Percentiles rank a stretch among this genome's conserved stretches.
Conservation (phyloP, 495 filamentous ascomycete genomes). For the Xylaria flabelliformis region DNA sequence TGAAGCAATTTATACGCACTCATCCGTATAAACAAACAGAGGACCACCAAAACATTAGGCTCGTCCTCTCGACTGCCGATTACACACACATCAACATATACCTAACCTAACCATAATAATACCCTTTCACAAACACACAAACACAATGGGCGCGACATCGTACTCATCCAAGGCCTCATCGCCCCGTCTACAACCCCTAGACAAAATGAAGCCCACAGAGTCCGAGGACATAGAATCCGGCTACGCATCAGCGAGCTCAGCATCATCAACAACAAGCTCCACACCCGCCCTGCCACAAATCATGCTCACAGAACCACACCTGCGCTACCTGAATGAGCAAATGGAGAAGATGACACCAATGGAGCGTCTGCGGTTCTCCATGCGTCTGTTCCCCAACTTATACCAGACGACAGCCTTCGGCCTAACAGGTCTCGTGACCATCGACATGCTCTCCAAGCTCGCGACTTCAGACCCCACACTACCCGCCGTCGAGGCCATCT, state of each 20-base stretch:
- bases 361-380: constrained; percentile 92
- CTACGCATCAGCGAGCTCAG: constrained; percentile 79
- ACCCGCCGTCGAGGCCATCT: constrained; percentile 82
- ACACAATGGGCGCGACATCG: constrained; percentile 23
- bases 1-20: not conserved
- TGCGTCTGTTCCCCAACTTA: constrained; percentile 85
- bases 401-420: constrained; percentile 99
- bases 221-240: constrained; percentile 76
- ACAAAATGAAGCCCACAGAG: constrained; percentile 25
- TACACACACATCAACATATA: not conserved
- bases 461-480: constrained; percentile 68
- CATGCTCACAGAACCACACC: constrained; percentile 85
- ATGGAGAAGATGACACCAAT: constrained; percentile 75
- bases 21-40: not conserved
- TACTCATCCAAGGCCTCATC: constrained; percentile 45
- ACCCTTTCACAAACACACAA: constrained; percentile 1
- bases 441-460: constrained; percentile 94
- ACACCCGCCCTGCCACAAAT: constrained; percentile 67
- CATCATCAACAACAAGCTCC: constrained; percentile 62
- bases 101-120: not conserved
- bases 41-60: not conserved
- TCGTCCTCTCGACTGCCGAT: not conserved
- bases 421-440: constrained; percentile 87
- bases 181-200: constrained; percentile 33
- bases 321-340: constrained; percentile 88